Evolutionary conservation across 257 asterid species (phyloP).

Genomic region (Solanum virginianum): DNA sequence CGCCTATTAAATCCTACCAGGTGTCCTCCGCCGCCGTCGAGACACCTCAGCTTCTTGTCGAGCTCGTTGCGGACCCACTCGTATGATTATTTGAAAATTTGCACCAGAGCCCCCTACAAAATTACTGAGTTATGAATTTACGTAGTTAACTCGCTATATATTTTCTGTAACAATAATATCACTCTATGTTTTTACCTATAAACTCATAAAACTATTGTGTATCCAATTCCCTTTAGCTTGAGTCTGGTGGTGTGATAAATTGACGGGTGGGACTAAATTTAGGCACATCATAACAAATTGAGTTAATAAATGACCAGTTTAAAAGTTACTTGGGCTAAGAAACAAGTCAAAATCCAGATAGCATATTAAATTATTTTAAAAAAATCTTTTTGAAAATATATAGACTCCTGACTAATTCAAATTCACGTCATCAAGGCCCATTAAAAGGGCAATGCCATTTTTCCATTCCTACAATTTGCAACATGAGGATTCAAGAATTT

Average conservation of each 20-base stretch:
- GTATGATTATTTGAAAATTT: no score
- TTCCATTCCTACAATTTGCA: background rate
- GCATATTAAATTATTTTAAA: no score
- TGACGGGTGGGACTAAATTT: background rate
- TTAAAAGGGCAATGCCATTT: background rate
- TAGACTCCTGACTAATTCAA: rapidly evolving
- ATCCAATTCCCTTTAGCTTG: background rate
- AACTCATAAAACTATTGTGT: background rate
- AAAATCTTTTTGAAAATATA: no score
- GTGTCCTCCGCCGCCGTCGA: rapidly evolving
- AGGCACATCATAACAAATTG: rapidly evolving
- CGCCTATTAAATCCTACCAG: no score
- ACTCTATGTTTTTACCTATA: background rate
- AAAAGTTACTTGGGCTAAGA: background rate
- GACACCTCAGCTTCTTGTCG: no score
- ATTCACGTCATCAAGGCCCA: background rate
- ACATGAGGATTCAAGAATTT: background rate
- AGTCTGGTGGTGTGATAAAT: background rate
- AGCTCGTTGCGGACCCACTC: no score
- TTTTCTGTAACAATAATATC: background rate
- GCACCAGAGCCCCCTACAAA: no score
- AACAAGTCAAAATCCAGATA: background rate
- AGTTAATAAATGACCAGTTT: no score
- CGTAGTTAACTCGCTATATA: background rate
- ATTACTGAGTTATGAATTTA: background rate